phyloP scores from a whole-genome alignment of 768 basidiomycete species.

The Boletales sp. region DNA sequence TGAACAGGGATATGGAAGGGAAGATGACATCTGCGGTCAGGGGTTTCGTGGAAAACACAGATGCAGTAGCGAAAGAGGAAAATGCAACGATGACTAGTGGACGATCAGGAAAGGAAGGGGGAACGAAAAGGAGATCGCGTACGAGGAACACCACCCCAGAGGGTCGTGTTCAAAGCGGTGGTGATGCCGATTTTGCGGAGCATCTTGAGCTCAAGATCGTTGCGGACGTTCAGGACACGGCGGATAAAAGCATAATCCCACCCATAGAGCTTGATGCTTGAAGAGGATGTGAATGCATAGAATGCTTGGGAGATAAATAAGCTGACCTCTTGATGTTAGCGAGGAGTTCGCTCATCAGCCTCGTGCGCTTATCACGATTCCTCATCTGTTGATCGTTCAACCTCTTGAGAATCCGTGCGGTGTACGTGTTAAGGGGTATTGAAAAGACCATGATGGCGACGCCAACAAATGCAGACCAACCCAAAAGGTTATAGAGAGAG shows the following conservation, averaged over 20 bases:
- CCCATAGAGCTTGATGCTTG: constrained; percentile 84
- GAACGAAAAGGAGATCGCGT: constrained; percentile 6
- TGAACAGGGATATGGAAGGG: constrained; percentile 90
- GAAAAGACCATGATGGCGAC: constrained; percentile 86
- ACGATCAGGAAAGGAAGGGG: not conserved
- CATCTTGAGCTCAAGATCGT: constrained; percentile 78
- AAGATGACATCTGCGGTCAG: constrained; percentile 91
- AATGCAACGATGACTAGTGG: constrained; percentile 66
- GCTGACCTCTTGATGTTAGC: constrained; percentile 80
- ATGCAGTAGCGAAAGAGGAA: constrained; percentile 76
- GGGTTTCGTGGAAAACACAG: constrained; percentile 56
- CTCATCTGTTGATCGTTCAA: constrained; percentile 94
- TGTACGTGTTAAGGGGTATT: constrained; percentile 68
- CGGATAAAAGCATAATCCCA: constrained; percentile 93
- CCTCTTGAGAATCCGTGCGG: constrained; percentile 65
- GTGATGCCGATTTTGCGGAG: constrained; percentile 78
- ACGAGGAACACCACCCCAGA: constrained; percentile 70
- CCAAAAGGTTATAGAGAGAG: constrained; percentile 84
- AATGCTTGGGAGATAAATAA: not conserved
- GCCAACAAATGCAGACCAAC: constrained; percentile 89
- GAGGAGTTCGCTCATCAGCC: constrained; percentile 91
- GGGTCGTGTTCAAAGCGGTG: constrained; percentile 57
- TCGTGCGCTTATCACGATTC: constrained; percentile 78
- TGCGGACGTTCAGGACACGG: constrained; percentile 74
- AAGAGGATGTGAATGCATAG: not conserved